Evolutionary conservation across 2,329 filamentous ascomycete species (phyloP).

Genomic region (Stachybotrys elegans): DNA sequence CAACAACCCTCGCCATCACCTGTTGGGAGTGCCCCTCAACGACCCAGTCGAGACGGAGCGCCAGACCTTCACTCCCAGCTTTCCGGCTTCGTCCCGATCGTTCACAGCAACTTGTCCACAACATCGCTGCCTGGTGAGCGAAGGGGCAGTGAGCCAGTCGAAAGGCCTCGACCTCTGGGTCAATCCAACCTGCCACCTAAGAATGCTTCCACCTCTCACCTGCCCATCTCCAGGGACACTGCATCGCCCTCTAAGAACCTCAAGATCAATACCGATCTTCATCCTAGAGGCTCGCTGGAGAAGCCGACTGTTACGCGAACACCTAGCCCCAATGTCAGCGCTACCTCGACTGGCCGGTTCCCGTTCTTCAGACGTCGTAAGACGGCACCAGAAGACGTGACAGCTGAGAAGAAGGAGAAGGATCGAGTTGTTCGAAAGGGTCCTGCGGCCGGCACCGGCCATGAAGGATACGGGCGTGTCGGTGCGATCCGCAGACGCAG

Average conservation of each 20-base stretch:
- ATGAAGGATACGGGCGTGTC: constrained; percentile 76
- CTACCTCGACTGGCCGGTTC: constrained; percentile 60
- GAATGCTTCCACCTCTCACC: constrained; percentile 25
- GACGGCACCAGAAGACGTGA: constrained; percentile 54
- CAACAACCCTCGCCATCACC: constrained; percentile 20
- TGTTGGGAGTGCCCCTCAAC: constrained; percentile 42
- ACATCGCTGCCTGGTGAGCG: constrained; percentile 40
- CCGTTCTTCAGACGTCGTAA: constrained; percentile 67
- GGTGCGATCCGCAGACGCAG: constrained; percentile 59
- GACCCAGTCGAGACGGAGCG: constrained; percentile 66
- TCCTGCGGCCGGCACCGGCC: constrained; percentile 85
- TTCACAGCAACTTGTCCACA: constrained; percentile 57
- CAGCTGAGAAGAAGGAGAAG: constrained; percentile 47
- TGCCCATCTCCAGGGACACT: constrained; percentile 17
- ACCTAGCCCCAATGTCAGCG: constrained; percentile 49
- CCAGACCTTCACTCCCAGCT: constrained; percentile 55
- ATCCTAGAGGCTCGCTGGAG: constrained; percentile 4
- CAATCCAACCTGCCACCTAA: constrained; percentile 10
- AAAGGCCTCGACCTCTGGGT: background rate
- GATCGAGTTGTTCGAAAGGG: constrained; percentile 56
- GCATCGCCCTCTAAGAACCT: constrained; percentile 14
- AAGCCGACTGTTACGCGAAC: constrained; percentile 28
- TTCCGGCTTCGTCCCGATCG: constrained; percentile 46
- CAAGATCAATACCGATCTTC: constrained; percentile 11
- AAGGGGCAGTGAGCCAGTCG: constrained; percentile 34